Percentiles rank a stretch among this genome's conserved stretches.
Conservation (phyloP, 306 rosid species). For the Glycine tomentella region DNA sequence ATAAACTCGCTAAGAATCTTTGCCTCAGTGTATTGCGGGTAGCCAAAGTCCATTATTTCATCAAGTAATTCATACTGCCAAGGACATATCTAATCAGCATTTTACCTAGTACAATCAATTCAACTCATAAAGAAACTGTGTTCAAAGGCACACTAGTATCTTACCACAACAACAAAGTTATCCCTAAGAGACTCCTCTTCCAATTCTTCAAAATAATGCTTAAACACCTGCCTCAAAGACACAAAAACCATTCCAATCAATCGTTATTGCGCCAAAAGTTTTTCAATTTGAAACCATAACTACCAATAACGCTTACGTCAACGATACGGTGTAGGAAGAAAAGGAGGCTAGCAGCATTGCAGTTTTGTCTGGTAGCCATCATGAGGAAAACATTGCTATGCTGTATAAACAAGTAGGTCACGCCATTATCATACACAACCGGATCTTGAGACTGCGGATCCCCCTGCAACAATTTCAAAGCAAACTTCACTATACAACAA, state of each 20-base stretch:
- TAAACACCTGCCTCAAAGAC: slow-evolving; percentile 75
- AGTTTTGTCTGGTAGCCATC: slow-evolving; percentile 92
- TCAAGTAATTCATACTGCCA: slow-evolving; percentile 92
- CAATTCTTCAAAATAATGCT: slow-evolving; percentile 94
- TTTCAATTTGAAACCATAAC: slow-evolving; percentile 36
- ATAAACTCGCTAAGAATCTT: slow-evolving; percentile 96
- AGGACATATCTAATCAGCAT: slow-evolving; percentile 31
- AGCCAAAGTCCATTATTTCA: slow-evolving; percentile 99
- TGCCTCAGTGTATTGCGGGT: slow-evolving; percentile 96
- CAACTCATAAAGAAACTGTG: slow-evolving; percentile 3
- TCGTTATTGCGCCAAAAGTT: neutral
- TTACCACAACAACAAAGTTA: slow-evolving; percentile 99
- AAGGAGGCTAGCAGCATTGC: slow-evolving; percentile 97
- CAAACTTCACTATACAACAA: slow-evolving; percentile 10
- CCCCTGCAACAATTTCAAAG: slow-evolving; percentile 63
- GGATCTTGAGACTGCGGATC: slow-evolving; percentile 97
- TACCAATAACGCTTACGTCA: slow-evolving; percentile 68
- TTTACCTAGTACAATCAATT: slow-evolving; percentile 1
- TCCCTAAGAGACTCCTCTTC: slow-evolving; percentile 98
- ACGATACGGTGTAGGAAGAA: slow-evolving; percentile 90
- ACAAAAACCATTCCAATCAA: slow-evolving; percentile 2
- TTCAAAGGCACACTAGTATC: slow-evolving; percentile 18
- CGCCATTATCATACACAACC: slow-evolving; percentile 84
- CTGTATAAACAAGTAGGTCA: slow-evolving; percentile 93
- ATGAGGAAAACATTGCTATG: slow-evolving; percentile 93